Percentiles rank a stretch among this genome's conserved stretches.
Evolutionary conservation across 192 early-diverging fungal species (phyloP).

Genomic region (Rhizophagus sp.): DNA sequence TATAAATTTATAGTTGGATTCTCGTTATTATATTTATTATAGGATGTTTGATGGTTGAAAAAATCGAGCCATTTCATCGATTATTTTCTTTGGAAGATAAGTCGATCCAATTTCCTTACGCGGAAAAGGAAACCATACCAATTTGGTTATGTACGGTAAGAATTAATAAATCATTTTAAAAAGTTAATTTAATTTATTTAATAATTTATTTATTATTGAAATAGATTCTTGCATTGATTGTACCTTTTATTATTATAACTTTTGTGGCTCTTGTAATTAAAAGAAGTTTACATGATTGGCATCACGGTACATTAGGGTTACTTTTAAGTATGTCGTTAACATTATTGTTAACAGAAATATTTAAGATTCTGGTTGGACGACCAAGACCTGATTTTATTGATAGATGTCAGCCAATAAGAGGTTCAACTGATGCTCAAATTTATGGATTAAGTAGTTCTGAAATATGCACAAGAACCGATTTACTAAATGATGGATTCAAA

Average conservation of each 20-base stretch:
- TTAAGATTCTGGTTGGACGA: conserved; percentile 54
- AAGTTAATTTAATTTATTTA: background rate
- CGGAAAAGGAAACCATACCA: conserved; percentile 45
- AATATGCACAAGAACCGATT: conserved; percentile 58
- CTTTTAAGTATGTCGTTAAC: conserved; percentile 44
- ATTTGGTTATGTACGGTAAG: conserved; percentile 37
- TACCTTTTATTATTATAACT: conserved; percentile 39
- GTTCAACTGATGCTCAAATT: conserved; percentile 38
- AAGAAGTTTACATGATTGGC: conserved; percentile 41
- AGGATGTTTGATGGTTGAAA: too few relatives aligned
- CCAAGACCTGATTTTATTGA: conserved; percentile 56
- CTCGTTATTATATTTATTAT: too few relatives aligned
- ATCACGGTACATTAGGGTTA: conserved; percentile 44
- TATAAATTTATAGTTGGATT: too few relatives aligned
- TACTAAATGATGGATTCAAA: conserved; percentile 77
- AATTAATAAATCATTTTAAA: background rate
- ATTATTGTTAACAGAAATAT: conserved; percentile 49
- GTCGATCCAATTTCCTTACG: conserved; percentile 64
- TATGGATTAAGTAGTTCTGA: conserved; percentile 59
- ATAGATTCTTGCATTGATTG: conserved; percentile 38
- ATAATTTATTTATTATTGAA: background rate
- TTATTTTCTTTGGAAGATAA: conserved; percentile 73
- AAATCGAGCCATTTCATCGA: conserved; percentile 62
- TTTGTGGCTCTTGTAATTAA: conserved; percentile 30
- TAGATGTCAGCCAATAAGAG: conserved; percentile 43